Evolutionary conservation across 176 grass and related monocot genomes (phyloP), one percentile per base, ranked within the genome.

Genomic region (Aegilops sharonensis): DNA sequence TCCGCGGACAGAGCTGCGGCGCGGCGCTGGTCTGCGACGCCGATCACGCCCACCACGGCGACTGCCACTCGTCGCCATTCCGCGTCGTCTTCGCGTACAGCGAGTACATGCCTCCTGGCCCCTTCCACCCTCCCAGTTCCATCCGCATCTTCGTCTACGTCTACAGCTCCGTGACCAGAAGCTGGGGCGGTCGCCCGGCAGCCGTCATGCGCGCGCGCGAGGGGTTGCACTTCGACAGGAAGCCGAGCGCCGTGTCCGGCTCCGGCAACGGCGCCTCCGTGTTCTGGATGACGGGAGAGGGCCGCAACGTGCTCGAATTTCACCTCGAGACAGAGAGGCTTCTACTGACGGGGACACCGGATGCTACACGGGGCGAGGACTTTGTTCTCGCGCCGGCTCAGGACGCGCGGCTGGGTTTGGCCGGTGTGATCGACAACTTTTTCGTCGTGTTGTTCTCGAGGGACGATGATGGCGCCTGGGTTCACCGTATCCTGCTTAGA

Each of bases 41-140:
- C 20, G 36, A 72, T 11, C 69, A 72, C 21, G 36, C 36, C 36
- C 11, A 72, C 69, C 20, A 40, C 23, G 69, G 10, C 69, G 69
- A 72, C 68, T 72, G 68, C 36, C 68, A 72, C 40, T 72, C 68
- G 10, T 72, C 68, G 36, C 68, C 68, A 2, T 72, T 72, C 68
- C 68, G 68, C 36, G 21, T 72, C 11, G 68, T 72, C 68, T 72
- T 72, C 21, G 21, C 36, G 68, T 72, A 72, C 36, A 72, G 69
- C 21, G 36, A 72, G 68, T 17, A 39, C 36, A 11, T 40, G 36
- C 69, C 69, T 72, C 36, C 36, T 24, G 37, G 36, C 37, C 21
- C 34, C 9, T 72, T 37, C 36, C 69, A 72, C 21, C 10, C 21
- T n/a, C 69, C 69, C 43, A 45, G 43, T 45, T 12, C 11, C 20